Percentiles rank a stretch among this genome's conserved stretches.
Evolutionary conservation across 2,329 filamentous ascomycete species (phyloP).

Genomic region (Sporothrix euskadiensis): DNA sequence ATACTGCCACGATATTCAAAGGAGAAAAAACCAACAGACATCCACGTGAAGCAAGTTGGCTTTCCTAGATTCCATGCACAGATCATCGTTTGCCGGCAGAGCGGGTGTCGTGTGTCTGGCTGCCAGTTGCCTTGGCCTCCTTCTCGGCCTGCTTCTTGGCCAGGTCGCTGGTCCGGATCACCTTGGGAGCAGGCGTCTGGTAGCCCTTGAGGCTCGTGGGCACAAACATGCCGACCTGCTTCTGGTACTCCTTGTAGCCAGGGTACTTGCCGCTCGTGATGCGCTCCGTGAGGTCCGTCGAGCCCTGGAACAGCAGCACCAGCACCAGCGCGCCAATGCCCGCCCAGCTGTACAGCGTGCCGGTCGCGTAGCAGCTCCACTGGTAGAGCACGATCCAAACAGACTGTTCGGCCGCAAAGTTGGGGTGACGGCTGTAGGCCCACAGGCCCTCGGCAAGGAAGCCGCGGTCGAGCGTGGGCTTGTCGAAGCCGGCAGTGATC

Average conservation of each 20-base stretch:
- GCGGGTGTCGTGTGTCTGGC: slow-evolving; percentile 26
- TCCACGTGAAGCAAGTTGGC: background rate
- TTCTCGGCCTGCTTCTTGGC: slow-evolving; percentile 49
- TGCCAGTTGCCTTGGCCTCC: slow-evolving; percentile 34
- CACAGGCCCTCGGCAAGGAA: slow-evolving; percentile 85
- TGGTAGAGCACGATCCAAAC: slow-evolving; percentile 88
- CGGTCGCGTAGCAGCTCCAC: slow-evolving; percentile 77
- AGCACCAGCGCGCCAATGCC: slow-evolving; percentile 68
- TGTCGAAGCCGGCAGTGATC: slow-evolving; percentile 63
- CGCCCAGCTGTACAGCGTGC: slow-evolving; percentile 76
- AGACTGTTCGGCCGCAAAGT: slow-evolving; percentile 88
- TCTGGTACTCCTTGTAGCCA: slow-evolving; percentile 83
- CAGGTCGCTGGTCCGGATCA: slow-evolving; percentile 55
- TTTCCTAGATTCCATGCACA: background rate
- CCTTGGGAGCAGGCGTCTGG: slow-evolving; percentile 45
- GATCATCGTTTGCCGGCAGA: slow-evolving; percentile 11
- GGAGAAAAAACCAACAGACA: background rate
- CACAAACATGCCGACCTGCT: slow-evolving; percentile 78
- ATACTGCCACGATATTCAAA: background rate
- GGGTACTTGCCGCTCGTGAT: slow-evolving; percentile 82
- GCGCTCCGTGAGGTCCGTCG: slow-evolving; percentile 81
- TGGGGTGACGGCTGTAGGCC: slow-evolving; percentile 87
- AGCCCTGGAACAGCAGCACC: slow-evolving; percentile 81
- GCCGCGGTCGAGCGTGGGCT: slow-evolving; percentile 81
- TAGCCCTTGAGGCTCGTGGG: slow-evolving; percentile 57